phyloP scores from a whole-genome alignment of 2,329 filamentous ascomycete species.

The Trichoderma asperellum region DNA sequence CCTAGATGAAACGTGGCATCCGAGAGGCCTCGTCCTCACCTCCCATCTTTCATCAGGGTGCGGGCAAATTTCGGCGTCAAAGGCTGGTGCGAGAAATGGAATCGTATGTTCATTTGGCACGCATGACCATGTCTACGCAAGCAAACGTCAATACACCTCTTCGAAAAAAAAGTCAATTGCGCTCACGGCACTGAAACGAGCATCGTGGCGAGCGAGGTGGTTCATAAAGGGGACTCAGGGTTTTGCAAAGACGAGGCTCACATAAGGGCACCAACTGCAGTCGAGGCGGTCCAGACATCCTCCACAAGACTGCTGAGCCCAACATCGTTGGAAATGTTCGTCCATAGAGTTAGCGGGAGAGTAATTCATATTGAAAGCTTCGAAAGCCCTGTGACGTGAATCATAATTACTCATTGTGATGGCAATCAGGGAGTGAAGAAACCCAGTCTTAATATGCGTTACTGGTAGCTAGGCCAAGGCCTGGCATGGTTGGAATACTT shows the following conservation, averaged over 20 bases:
- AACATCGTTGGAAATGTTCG: constrained; percentile 54
- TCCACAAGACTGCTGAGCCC: constrained; percentile 54
- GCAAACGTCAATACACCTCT: not conserved
- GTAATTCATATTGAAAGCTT: constrained; percentile 39
- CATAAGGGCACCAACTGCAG: constrained; percentile 60
- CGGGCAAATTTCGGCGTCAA: constrained; percentile 56
- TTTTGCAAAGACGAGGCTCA: constrained; percentile 39
- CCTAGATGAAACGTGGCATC: constrained; percentile 43
- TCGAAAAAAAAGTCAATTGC: not conserved
- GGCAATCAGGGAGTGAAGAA: not conserved
- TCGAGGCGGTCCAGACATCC: constrained; percentile 49
- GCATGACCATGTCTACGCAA: constrained; percentile 55
- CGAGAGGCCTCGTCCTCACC: constrained; percentile 43
- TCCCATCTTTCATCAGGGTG: constrained; percentile 51
- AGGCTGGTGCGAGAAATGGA: constrained; percentile 55
- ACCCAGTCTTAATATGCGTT: not conserved
- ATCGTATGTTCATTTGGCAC: constrained; percentile 54
- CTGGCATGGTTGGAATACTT: no score
- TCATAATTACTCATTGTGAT: constrained; percentile 30
- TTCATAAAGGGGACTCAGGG: not conserved
- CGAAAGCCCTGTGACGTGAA: constrained; percentile 2
- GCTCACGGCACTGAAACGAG: not conserved
- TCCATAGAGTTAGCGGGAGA: constrained; percentile 38
- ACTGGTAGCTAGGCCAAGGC: not conserved
- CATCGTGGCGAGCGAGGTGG: not conserved